Percentiles rank a stretch among this genome's conserved stretches.
These are phyloP conservation scores for Carex littledalei DNA, from an alignment of 176 grass and related monocot genomes.

Conservation along the genomic window DNA sequence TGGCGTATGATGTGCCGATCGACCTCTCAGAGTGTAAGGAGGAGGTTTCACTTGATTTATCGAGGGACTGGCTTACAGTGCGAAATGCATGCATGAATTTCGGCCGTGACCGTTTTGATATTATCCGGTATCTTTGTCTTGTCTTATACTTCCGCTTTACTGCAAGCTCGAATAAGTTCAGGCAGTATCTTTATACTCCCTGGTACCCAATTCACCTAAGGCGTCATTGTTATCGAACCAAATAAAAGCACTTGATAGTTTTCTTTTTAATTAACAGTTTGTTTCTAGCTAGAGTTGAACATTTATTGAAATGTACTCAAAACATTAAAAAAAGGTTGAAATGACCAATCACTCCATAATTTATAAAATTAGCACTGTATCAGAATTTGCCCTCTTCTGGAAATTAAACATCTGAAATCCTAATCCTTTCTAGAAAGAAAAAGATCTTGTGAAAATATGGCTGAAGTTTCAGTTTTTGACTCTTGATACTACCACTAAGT, in stretches of 20 bases:
- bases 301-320: background rate
- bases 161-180: background rate
- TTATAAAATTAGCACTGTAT: background rate
- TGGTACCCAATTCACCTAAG: background rate
- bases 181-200: background rate
- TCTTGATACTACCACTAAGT: background rate
- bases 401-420: background rate
- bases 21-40: conserved; percentile 51
- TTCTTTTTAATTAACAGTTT: background rate
- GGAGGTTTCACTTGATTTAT: conserved; percentile 70
- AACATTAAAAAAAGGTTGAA: background rate
- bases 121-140: conserved; percentile 49
- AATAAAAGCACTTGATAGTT: background rate
- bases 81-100: conserved; percentile 93
- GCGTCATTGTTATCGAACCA: background rate
- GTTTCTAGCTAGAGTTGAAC: background rate
- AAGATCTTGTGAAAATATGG: background rate
- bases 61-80: conserved; percentile 74
- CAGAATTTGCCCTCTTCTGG: background rate
- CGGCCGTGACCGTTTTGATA: conserved; percentile 80
- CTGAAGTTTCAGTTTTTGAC: background rate
- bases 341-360: background rate
- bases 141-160: background rate
- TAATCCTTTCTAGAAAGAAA: background rate
- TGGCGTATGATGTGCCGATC: conserved; percentile 49